Evolutionary conservation across 1,284 basidiomycete genomes (phyloP), one percentile per base, ranked within the genome.

Genomic region (Exobasidium cylindrosporum): DNA sequence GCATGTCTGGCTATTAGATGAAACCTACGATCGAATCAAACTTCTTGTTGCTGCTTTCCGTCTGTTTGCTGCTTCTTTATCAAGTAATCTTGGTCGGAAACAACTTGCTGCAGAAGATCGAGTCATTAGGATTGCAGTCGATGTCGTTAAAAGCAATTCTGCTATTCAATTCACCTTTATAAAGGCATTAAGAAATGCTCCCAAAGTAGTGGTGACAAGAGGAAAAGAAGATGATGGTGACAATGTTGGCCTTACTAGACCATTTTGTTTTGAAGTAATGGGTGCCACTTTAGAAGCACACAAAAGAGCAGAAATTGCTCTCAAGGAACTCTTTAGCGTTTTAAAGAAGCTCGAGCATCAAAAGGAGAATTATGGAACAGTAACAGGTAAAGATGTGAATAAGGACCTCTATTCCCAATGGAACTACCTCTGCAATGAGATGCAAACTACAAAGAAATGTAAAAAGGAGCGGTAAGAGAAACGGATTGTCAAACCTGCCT

Each of bases 11-110:
- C 56, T 62, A 26, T 31, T 62, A 28, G 54, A 62, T 32, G 60
- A 58, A 26, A 60, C 59, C 10, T 62, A 62, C 24, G 30, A 21
- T 21, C 55, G 55, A 17, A 43, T 58, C 21, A 62, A 62, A 53
- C 21, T 28, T n/a, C 29, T 62, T 11, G 44, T 49, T 30, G 44
- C 55, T 44, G 24, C 35, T 26, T 35, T 28, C 21, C 26, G 60
- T 31, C 44, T 35, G 45, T 60, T 30, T 21, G 55, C 14, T 32
- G 46, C 57, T 24, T 26, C 53, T 40, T 55, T 31, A 4, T 21
- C 31, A 24, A n/a, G 21, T 13, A 23, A 43, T 32, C 14, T 35
- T 13, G 53, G 32, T 21, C n/a, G 31, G 32, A n/a, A 14, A 14
- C 53, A 55, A 26, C 31, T n/a, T 4, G 53, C 21, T n/a, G n/a